Percentiles rank a stretch among this genome's conserved stretches.
Conservation (phyloP, 1,284 basidiomycete species). For the Pholiota adiposa region DNA sequence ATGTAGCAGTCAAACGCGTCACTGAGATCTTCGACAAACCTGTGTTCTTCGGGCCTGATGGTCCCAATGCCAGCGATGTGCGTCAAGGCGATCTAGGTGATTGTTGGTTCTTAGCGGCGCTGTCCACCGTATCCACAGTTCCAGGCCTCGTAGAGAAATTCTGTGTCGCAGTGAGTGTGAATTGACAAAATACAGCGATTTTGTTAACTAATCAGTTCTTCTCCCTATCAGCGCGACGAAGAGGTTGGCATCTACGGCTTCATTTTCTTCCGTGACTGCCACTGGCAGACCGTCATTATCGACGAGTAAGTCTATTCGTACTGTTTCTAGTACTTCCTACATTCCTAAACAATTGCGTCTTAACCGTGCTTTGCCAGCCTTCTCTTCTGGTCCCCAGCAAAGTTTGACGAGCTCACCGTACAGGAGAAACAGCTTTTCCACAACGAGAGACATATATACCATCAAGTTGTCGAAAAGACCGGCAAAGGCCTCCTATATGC, state of each 20-base stretch:
- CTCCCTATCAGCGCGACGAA: constrained; percentile 37
- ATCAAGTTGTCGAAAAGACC: no score
- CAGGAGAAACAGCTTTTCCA: no score
- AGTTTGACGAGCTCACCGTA: constrained; percentile 45
- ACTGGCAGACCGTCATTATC: constrained; percentile 40
- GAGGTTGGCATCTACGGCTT: constrained; percentile 50
- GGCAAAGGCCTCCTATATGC: no score
- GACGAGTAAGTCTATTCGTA: constrained; percentile 38
- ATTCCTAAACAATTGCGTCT: no score
- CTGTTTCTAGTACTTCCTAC: no score
- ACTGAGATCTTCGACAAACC: constrained; percentile 49
- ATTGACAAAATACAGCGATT: no score
- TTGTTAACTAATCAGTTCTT: neutral
- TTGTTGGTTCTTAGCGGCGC: constrained; percentile 49
- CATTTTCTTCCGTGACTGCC: constrained; percentile 43
- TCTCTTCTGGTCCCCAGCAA: constrained; percentile 41
- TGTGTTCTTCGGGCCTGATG: constrained; percentile 42
- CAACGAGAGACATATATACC: no score
- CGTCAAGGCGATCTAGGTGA: no score
- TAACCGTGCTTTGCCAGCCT: constrained; percentile 26
- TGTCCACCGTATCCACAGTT: constrained; percentile 42
- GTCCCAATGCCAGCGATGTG: no score
- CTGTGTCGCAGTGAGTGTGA: constrained; percentile 37
- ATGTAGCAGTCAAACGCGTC: constrained; percentile 44
- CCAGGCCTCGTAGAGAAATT: constrained; percentile 46